These are phyloP conservation scores for Auriscalpium vulgare DNA, from an alignment of 768 basidiomycete genomes.

Conservation along the genomic window DNA sequence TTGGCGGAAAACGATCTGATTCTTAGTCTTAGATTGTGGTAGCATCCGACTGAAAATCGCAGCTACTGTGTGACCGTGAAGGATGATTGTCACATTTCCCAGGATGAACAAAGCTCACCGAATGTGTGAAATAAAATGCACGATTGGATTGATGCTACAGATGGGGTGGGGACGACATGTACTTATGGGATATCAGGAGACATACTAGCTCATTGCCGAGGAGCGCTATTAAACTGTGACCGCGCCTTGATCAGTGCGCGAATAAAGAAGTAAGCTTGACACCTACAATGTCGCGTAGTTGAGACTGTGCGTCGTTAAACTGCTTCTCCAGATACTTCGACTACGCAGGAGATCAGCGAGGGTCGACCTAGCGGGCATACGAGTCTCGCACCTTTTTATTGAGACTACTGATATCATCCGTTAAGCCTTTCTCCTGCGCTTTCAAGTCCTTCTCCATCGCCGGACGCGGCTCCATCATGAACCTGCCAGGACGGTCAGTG, in stretches of 20 bases:
- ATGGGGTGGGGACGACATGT: background rate
- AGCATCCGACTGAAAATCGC: no score
- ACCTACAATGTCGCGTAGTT: slow-evolving; percentile 74
- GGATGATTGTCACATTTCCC: no score
- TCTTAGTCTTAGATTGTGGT: no score
- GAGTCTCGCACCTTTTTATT: slow-evolving; percentile 66
- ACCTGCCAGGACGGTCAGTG: slow-evolving; percentile 43
- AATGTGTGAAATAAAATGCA: background rate
- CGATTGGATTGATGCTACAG: background rate
- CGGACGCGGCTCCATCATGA: slow-evolving; percentile 77
- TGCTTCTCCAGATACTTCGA: slow-evolving; percentile 91
- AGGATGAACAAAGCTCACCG: no score
- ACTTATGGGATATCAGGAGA: background rate
- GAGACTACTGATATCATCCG: slow-evolving; percentile 74
- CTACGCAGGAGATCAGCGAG: slow-evolving; percentile 28
- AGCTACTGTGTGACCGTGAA: no score
- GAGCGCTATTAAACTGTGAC: slow-evolving; percentile 45
- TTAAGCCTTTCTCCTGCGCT: slow-evolving; percentile 70
- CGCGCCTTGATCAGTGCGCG: background rate
- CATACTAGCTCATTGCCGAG: slow-evolving; percentile 18
- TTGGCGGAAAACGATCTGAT: no score
- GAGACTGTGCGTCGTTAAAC: slow-evolving; percentile 81
- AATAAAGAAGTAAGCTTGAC: background rate
- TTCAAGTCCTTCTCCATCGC: slow-evolving; percentile 74
- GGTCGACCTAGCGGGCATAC: background rate